phyloP scores from a whole-genome alignment of 352 stramenopile species.

The Globisporangium heterothallicum region DNA sequence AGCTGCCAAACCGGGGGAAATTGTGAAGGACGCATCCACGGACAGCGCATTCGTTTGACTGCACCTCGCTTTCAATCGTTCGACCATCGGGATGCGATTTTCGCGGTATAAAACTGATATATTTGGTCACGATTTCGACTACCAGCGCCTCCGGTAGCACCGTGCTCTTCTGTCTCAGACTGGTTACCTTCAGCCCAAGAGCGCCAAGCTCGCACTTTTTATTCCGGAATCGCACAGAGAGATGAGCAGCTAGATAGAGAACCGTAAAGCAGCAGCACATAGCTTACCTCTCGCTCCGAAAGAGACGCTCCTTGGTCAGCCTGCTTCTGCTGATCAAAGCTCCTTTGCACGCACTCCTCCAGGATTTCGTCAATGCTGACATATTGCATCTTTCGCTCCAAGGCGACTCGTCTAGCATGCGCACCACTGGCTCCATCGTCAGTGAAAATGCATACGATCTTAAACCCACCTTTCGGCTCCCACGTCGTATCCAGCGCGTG shows the following conservation, averaged over 20 bases:
- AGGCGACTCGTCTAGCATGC: slow-evolving; percentile 22
- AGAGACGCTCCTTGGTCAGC: slow-evolving; percentile 25
- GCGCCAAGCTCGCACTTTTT: slow-evolving; percentile 42
- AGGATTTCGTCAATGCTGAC: slow-evolving; percentile 35
- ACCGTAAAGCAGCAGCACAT: too few species aligned
- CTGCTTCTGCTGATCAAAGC: slow-evolving; percentile 47
- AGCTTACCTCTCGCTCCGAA: slow-evolving; percentile 42
- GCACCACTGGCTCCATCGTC: slow-evolving; percentile 20
- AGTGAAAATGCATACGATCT: slow-evolving; percentile 24
- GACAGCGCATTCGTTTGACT: neutral
- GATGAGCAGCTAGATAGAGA: neutral
- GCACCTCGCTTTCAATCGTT: neutral
- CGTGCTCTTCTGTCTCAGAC: slow-evolving; percentile 41
- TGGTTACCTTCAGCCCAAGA: slow-evolving; percentile 38
- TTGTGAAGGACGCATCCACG: slow-evolving; percentile 44
- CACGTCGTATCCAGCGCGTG: slow-evolving; percentile 13
- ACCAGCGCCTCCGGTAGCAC: slow-evolving; percentile 33
- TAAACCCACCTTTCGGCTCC: slow-evolving; percentile 3
- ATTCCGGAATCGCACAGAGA: neutral
- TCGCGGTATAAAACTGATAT: slow-evolving; percentile 20
- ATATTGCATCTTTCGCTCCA: slow-evolving; percentile 31
- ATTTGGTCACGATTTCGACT: slow-evolving; percentile 41
- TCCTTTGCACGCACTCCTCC: slow-evolving; percentile 48
- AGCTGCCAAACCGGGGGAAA: slow-evolving; percentile 36
- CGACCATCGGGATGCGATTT: neutral